These are phyloP conservation scores for Postia placenta DNA, from an alignment of 768 basidiomycete genomes.

Conservation along the genomic window DNA sequence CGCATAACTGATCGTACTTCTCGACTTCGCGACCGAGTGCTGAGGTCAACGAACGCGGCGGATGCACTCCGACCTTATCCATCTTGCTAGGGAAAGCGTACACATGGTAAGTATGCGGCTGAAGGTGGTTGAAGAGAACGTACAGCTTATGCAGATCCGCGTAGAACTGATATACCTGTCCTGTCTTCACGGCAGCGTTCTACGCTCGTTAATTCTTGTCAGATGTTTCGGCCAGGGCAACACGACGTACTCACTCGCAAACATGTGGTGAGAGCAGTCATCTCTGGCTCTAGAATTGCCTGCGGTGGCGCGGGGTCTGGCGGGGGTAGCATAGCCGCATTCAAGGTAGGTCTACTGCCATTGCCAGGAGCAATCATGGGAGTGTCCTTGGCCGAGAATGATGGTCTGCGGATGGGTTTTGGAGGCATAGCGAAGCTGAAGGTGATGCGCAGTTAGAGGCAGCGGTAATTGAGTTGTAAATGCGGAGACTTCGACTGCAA, in stretches of 20 bases:
- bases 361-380: conserved; percentile 12
- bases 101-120: too few relatives aligned
- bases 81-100: conserved; percentile 53
- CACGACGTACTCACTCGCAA: conserved; percentile 41
- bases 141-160: conserved; percentile 61
- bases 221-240: not conserved
- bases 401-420: conserved; percentile 32
- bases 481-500: too few relatives aligned
- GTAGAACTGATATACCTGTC: conserved; percentile 66
- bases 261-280: conserved; percentile 47
- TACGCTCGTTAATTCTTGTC: conserved; percentile 9
- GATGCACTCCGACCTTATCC: conserved; percentile 47
- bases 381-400: conserved; percentile 25
- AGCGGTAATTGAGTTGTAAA: too few relatives aligned
- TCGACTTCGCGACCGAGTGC: conserved; percentile 70
- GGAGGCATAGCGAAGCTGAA: too few relatives aligned
- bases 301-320: conserved; percentile 34
- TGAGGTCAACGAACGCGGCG: conserved; percentile 59
- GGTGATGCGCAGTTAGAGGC: too few relatives aligned
- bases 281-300: conserved; percentile 58
- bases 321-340: conserved; percentile 48
- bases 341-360: conserved; percentile 10
- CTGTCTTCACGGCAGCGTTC: conserved; percentile 68
- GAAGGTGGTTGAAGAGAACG: conserved; percentile 37
- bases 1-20: conserved; percentile 75